Base-by-base conservation (phyloP, 2,329 filamentous ascomycete species). In the Fusarium heterosporum region DNA sequence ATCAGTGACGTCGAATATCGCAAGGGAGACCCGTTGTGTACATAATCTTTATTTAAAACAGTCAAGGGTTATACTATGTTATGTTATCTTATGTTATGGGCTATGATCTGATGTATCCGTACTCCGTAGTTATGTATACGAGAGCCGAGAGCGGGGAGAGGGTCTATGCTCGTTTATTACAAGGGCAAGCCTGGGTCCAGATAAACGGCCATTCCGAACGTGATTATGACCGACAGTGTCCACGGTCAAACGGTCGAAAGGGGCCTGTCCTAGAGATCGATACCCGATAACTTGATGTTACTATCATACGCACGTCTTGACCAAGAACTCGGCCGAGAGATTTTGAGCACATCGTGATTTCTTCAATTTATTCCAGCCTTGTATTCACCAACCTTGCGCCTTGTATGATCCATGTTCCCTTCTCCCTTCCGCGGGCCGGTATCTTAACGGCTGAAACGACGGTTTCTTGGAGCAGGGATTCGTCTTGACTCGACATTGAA, bases 361-460 rank as follows among this genome's bases (percentile, higher is more conserved):
- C 40, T 40, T 40, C 25, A 47, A 46, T 52, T 49, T 43, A 61
- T 53, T 41, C 47, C 41, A 61, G 51, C 46, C 22, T 28, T 17
- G 16, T 32, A 47, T 47, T 4, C 22, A 22, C 22, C 22, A 49
- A 63, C 57, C 45, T 36, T 63, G 57, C 12, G 32, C 11, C 49
- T 40, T 42, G 48, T 11, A 49, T 50, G 19, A 64, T 38, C 61
- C 63, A 67, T 63, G 64, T 40, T 42, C 34, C 36, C 50, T 64
- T 64, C 59, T 52, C 59, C 58, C 64, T 49, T 49, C 51, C 45
- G 52, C 59, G 53, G 64, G 45, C 40, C 54, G 53, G 41, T 38
- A 58, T 58, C 54, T 60, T 55, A 60, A 49, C 45, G 48, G 61
- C 64, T 68, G 64, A 68, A 68, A 68, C 53, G 50, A 60, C 28